A percentile compares a stretch with the other conserved stretches of the same genome.
Evolutionary conservation across 2,329 filamentous ascomycete genomes (phyloP).

Genomic region (Colletotrichum truncatum): DNA sequence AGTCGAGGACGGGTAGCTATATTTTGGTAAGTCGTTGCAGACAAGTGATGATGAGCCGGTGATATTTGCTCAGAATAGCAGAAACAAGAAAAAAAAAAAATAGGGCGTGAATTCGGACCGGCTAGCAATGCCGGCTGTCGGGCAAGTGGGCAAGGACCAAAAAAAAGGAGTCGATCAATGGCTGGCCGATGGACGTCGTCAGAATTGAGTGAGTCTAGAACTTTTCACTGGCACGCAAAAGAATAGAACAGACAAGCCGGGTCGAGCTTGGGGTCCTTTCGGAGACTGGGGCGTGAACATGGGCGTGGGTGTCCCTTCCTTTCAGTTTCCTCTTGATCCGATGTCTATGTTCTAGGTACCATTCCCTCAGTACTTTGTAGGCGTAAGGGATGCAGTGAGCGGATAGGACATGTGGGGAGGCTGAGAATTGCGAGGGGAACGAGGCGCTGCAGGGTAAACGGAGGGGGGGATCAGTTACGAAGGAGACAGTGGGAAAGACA

Average conservation of each 20-base stretch:
- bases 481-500: not conserved
- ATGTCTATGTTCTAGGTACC: not conserved
- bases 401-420: not conserved
- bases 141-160: not conserved
- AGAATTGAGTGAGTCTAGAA: constrained; percentile 22
- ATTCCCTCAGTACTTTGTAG: too few relatives aligned
- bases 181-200: constrained; percentile 15
- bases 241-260: not conserved
- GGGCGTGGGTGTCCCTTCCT: not conserved
- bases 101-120: not conserved
- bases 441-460: not conserved
- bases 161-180: not conserved
- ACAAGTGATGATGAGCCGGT: not conserved
- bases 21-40: not conserved
- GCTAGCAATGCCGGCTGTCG: constrained; percentile 5
- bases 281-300: not conserved
- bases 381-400: not conserved
- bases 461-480: not conserved
- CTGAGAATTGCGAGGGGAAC: not conserved
- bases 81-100: not conserved
- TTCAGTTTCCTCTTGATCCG: not conserved
- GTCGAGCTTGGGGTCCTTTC: constrained; percentile 14
- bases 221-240: not conserved
- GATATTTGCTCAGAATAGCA: not conserved
- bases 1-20: not conserved